phyloP scores from a whole-genome alignment of 331 rosid species.

The Pyrus hybrid region DNA sequence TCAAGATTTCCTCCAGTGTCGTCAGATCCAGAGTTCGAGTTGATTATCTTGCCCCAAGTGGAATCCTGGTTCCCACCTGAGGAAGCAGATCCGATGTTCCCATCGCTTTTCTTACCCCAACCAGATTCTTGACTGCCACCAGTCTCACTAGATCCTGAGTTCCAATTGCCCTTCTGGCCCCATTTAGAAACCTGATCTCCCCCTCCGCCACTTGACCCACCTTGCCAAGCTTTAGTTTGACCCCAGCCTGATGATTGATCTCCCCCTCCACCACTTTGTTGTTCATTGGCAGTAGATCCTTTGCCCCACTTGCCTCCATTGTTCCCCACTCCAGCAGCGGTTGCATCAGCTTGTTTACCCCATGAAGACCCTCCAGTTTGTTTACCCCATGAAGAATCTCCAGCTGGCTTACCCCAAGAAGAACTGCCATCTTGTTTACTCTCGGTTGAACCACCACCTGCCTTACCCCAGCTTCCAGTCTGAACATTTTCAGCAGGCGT shows the following conservation, averaged over 20 bases:
- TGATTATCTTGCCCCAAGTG: constrained; percentile 24
- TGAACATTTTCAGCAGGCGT: neutral
- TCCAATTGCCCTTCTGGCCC: constrained; percentile 9
- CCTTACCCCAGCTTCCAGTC: constrained; percentile 10
- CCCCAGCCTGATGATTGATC: neutral
- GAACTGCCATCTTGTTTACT: constrained; percentile 8
- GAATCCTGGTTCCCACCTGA: constrained; percentile 18
- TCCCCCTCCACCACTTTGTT: neutral
- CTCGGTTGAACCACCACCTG: constrained; percentile 12
- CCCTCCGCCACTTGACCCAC: neutral
- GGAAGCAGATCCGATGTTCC: constrained; percentile 15
- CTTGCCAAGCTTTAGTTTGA: constrained; percentile 4
- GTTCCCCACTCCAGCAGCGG: neutral
- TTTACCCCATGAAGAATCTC: constrained; percentile 18
- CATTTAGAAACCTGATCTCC: constrained; percentile 9
- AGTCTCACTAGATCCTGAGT: constrained; percentile 3
- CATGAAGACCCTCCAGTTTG: neutral
- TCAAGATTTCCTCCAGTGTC: neutral
- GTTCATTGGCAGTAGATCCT: neutral
- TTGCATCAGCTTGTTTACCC: neutral
- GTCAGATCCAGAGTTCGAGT: neutral
- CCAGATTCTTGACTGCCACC: constrained; percentile 4
- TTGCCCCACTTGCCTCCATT: neutral
- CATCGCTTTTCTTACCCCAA: constrained; percentile 11
- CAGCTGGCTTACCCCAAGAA: constrained; percentile 3